Evolutionary conservation across 2,329 filamentous ascomycete species (phyloP).

Genomic region (Aspergillus awamori): DNA sequence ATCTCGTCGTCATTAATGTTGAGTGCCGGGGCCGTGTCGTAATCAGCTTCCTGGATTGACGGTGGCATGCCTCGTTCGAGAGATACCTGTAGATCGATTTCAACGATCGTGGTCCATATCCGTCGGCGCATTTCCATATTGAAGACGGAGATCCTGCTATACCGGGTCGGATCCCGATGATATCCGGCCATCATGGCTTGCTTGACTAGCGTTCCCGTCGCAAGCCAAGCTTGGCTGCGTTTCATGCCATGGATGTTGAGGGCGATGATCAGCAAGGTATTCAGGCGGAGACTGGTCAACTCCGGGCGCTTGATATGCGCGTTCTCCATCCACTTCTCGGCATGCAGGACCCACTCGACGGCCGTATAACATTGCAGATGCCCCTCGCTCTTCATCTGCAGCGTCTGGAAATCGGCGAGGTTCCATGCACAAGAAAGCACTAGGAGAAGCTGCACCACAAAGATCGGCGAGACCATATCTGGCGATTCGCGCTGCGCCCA

Average conservation of each 20-base stretch:
- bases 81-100: conserved; percentile 59
- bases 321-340: conserved; percentile 83
- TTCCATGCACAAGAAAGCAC: conserved; percentile 45
- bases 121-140: conserved; percentile 54
- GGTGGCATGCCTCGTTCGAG: conserved; percentile 60
- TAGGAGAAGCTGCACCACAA: conserved; percentile 42
- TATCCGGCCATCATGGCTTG: conserved; percentile 58
- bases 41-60: conserved; percentile 45
- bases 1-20: conserved; percentile 58
- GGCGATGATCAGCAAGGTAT: conserved; percentile 55
- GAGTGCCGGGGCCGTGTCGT: conserved; percentile 53
- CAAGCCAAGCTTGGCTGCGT: conserved; percentile 57
- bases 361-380: conserved; percentile 37
- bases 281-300: conserved; percentile 53
- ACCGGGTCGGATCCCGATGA: conserved; percentile 46
- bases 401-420: conserved; percentile 32
- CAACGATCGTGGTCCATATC: conserved; percentile 60
- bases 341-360: conserved; percentile 80
- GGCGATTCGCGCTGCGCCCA: conserved; percentile 35
- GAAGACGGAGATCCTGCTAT: conserved; percentile 40
- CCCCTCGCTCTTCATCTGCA: conserved; percentile 32
- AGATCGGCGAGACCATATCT: conserved; percentile 31
- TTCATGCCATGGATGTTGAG: conserved; percentile 56
- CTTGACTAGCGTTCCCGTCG: conserved; percentile 54
- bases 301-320: conserved; percentile 63